A percentile compares a stretch with the other conserved stretches of the same genome.
Conservation (phyloP, 2,329 filamentous ascomycete species). For the Passalora sequoiae region DNA sequence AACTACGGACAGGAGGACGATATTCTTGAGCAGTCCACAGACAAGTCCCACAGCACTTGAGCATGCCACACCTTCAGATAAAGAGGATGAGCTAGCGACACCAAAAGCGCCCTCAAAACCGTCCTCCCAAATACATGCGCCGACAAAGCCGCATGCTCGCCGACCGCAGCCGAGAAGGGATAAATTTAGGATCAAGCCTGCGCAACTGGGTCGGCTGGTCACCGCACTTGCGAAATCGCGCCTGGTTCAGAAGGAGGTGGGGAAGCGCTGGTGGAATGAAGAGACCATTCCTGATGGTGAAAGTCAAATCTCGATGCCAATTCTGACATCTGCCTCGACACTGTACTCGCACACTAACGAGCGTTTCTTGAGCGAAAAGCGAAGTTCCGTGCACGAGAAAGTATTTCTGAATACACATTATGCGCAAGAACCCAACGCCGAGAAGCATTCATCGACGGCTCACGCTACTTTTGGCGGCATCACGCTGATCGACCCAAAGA, state of each 20-base stretch:
- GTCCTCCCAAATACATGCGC: constrained; percentile 14
- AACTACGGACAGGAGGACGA: constrained; percentile 19
- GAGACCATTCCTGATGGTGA: constrained; percentile 22
- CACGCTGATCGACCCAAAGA: constrained; percentile 26
- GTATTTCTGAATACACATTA: constrained; percentile 10
- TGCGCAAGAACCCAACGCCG: constrained; percentile 12
- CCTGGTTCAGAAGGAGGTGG: constrained; percentile 23
- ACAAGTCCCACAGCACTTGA: constrained; percentile 17
- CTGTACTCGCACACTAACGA: constrained; percentile 18
- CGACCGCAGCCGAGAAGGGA: constrained; percentile 1
- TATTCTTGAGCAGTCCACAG: constrained; percentile 24
- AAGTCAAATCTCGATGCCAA: constrained; percentile 16
- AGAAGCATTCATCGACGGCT: constrained; percentile 2
- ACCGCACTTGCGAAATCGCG: constrained; percentile 22
- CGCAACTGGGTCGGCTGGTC: constrained; percentile 24
- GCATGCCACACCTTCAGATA: constrained; percentile 2
- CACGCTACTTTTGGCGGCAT: constrained; percentile 19
- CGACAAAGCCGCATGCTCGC: background rate
- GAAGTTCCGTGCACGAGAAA: constrained; percentile 3
- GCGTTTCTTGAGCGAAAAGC: constrained; percentile 12
- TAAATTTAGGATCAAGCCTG: constrained; percentile 19
- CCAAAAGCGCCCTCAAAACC: constrained; percentile 15
- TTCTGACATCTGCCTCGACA: constrained; percentile 19
- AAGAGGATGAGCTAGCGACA: constrained; percentile 11
- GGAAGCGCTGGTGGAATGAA: constrained; percentile 24